A percentile compares a stretch with the other conserved stretches of the same genome.
Evolutionary conservation across 768 basidiomycete species (phyloP).

Genomic region (Ephemerocybe angulata): DNA sequence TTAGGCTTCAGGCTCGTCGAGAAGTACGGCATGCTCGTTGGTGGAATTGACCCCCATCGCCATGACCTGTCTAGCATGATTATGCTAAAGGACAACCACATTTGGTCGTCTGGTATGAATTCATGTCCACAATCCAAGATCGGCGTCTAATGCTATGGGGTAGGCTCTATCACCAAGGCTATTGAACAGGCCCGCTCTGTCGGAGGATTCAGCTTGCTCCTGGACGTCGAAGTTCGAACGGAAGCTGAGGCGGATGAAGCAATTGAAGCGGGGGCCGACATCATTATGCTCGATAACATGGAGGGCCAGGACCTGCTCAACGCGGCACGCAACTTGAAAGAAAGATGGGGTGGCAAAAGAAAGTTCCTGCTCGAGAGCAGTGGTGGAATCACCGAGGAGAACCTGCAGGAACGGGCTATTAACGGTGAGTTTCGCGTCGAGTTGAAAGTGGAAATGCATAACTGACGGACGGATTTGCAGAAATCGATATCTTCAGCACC

Average conservation of each 20-base stretch:
- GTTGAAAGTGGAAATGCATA: no score
- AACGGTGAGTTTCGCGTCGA: slow-evolving; percentile 60
- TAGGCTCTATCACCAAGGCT: slow-evolving; percentile 88
- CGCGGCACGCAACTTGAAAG: slow-evolving; percentile 68
- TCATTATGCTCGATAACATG: slow-evolving; percentile 95
- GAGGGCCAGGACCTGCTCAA: slow-evolving; percentile 67
- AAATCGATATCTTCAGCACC: slow-evolving; percentile 93
- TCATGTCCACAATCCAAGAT: no score
- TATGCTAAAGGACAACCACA: slow-evolving; percentile 99
- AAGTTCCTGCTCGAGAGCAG: slow-evolving; percentile 92
- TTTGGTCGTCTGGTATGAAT: slow-evolving; percentile 98
- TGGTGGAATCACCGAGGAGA: slow-evolving; percentile 89
- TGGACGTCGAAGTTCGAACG: slow-evolving; percentile 91
- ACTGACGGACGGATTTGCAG: no score
- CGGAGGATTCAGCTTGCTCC: slow-evolving; percentile 85
- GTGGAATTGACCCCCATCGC: slow-evolving; percentile 93
- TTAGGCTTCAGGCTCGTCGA: slow-evolving; percentile 92
- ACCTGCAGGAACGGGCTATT: slow-evolving; percentile 75
- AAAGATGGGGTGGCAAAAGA: slow-evolving; percentile 74
- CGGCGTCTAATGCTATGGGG: no score
- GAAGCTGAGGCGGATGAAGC: slow-evolving; percentile 94
- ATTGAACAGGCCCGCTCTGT: slow-evolving; percentile 82
- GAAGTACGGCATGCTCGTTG: slow-evolving; percentile 98
- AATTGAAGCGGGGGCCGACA: slow-evolving; percentile 92
- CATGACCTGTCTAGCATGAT: slow-evolving; percentile 99